These are phyloP conservation scores for Barnettozyma californica DNA, from an alignment of 805 yeast species.

Conservation along the genomic window DNA sequence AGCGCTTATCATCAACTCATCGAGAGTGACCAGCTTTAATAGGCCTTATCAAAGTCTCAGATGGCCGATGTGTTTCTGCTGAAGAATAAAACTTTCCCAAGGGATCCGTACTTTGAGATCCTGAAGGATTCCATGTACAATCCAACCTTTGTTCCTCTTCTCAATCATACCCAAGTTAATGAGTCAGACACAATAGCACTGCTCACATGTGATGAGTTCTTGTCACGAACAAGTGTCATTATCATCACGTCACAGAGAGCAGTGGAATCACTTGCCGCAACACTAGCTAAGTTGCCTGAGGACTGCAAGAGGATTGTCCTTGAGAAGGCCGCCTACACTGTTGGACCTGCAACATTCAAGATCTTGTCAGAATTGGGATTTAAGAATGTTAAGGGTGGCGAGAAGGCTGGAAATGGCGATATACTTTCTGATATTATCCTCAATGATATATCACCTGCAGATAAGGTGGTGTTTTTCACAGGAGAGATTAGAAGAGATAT, in stretches of 20 bases:
- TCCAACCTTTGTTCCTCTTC: constrained; percentile 65
- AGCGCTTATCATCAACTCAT: background rate
- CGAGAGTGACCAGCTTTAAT: background rate
- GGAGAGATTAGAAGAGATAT: constrained; percentile 83
- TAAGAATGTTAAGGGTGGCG: constrained; percentile 62
- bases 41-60: background rate
- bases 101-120: constrained; percentile 55
- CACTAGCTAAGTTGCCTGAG: constrained; percentile 25
- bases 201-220: constrained; percentile 39
- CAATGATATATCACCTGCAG: constrained; percentile 15
- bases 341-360: constrained; percentile 82
- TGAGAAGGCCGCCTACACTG: constrained; percentile 65
- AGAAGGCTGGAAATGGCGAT: constrained; percentile 75
- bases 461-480: constrained; percentile 63
- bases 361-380: constrained; percentile 62
- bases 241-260: constrained; percentile 90
- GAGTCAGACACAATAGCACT: constrained; percentile 38
- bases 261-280: constrained; percentile 65
- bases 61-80: constrained; percentile 42
- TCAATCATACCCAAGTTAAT: constrained; percentile 57
- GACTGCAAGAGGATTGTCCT: constrained; percentile 29
- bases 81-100: constrained; percentile 67
- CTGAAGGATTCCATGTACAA: constrained; percentile 33
- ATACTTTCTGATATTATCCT: constrained; percentile 61
- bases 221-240: constrained; percentile 40